These are phyloP conservation scores for Laetiporus sulphureus DNA, from an alignment of 1,284 basidiomycete genomes.

Conservation along the genomic window DNA sequence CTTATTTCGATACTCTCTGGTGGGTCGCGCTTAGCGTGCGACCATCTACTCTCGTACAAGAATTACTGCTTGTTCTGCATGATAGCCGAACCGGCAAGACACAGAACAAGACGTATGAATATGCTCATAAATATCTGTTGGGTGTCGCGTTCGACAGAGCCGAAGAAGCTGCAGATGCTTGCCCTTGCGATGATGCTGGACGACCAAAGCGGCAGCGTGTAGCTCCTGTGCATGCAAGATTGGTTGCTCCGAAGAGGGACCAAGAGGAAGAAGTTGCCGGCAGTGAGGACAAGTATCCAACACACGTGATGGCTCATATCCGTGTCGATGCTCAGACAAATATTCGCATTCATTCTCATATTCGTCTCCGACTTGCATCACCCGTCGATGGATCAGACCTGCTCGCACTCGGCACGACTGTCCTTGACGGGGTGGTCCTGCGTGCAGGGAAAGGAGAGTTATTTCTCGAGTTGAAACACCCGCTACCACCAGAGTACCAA, in stretches of 20 bases:
- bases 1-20: conserved; percentile 48
- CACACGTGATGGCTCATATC: conserved; percentile 40
- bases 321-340: conserved; percentile 43
- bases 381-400: conserved; percentile 46
- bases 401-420: conserved; percentile 32
- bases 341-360: conserved; percentile 54
- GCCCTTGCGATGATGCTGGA: conserved; percentile 55
- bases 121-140: conserved; percentile 48
- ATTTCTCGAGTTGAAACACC: conserved; percentile 44
- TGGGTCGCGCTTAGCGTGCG: conserved; percentile 43
- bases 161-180: conserved; percentile 58
- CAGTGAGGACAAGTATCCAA: not conserved
- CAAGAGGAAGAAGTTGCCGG: not conserved
- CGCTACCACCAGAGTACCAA: conserved; percentile 50
- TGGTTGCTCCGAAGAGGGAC: conserved; percentile 9
- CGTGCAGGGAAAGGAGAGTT: conserved; percentile 45
- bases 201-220: conserved; percentile 24
- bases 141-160: conserved; percentile 52
- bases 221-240: conserved; percentile 15
- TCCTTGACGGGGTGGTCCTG: conserved; percentile 50
- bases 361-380: conserved; percentile 51
- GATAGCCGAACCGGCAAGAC: conserved; percentile 30
- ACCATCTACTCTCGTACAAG: conserved; percentile 43
- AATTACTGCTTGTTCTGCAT: conserved; percentile 50
- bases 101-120: conserved; percentile 25